Evolutionary conservation across 2,329 filamentous ascomycete genomes (phyloP), one percentile per base, ranked within the genome.

Genomic region (Mollisia scopiformis): DNA sequence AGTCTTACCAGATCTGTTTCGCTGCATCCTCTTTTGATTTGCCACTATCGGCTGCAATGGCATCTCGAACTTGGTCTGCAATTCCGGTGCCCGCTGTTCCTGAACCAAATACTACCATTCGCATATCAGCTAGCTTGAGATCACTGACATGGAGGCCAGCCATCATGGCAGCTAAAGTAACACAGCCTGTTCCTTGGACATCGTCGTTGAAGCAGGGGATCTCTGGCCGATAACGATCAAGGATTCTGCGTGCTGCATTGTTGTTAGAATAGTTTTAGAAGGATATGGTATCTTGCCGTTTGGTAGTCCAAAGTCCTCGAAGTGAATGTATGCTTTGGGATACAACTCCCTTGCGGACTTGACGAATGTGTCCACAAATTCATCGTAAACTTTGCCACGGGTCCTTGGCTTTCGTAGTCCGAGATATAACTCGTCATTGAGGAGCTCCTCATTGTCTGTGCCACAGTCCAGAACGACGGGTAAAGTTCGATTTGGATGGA

Each of bases 131-230:
- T 41, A 96, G 78, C 55, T 88, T 85, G 56, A 88, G 77, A 2
- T 86, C 81, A 62, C 82, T 87, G 7, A 94, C 87, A 62, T 91
- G 85, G 7, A 93, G 78, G 0, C 85, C 92, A 0, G 92, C 86
- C 79, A 92, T 87, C 64, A 96, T 88, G 1, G 90, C 92, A 0
- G 92, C 92, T 0, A 96, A 82, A 0, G 93, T 94, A 1, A 96
- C 92, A 61, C 91, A 94, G 0, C 92, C 93, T 0, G 93, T 96
- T 1, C 92, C 93, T 74, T 96, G 92, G 0, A 96, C 88, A 73
- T 96, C 92, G 61, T 96, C 93, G 70, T 96, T 96, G 80, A 97
- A 96, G 74, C 92, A 96, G 0, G 92, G 82, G 7, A 94, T 88
- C 53, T 89, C 72, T 0, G 88, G 82, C 1, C 88, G 84, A 69